phyloP scores from a whole-genome alignment of 148 eudicot genomes.

The Rhododendron ferrugineum region DNA sequence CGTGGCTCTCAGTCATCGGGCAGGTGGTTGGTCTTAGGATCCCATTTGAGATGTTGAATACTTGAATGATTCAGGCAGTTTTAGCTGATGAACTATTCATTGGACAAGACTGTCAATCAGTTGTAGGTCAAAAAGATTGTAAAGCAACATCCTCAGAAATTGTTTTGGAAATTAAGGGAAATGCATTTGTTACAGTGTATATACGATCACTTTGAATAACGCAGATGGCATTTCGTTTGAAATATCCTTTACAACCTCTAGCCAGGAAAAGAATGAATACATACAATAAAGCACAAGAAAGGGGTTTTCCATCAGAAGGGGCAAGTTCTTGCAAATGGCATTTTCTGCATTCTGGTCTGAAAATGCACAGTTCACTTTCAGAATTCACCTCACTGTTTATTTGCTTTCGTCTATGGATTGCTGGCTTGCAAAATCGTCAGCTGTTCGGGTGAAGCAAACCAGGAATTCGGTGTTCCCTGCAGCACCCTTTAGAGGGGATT shows the following conservation, averaged over 20 bases:
- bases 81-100: not conserved
- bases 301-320: not conserved
- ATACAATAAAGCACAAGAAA: not conserved
- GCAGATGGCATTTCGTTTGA: not conserved
- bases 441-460: slow-evolving; percentile 55
- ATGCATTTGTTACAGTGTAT: too few relatives aligned
- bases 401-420: not conserved
- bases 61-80: not conserved
- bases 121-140: not conserved
- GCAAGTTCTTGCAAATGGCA: not conserved
- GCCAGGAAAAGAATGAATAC: not conserved
- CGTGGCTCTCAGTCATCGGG: slow-evolving; percentile 86
- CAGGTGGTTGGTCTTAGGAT: slow-evolving; percentile 76
- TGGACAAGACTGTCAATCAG: not conserved
- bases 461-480: slow-evolving; percentile 85
- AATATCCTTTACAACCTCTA: not conserved
- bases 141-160: not conserved
- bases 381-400: not conserved
- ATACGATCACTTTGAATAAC: not conserved
- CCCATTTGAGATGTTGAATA: slow-evolving; percentile 50
- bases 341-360: not conserved
- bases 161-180: too few relatives aligned
- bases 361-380: not conserved
- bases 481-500: slow-evolving; percentile 91
- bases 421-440: slow-evolving; percentile 15